These are phyloP conservation scores for Fistulifera solaris DNA, from an alignment of 108 stramenopile species.

Conservation along the genomic window DNA sequence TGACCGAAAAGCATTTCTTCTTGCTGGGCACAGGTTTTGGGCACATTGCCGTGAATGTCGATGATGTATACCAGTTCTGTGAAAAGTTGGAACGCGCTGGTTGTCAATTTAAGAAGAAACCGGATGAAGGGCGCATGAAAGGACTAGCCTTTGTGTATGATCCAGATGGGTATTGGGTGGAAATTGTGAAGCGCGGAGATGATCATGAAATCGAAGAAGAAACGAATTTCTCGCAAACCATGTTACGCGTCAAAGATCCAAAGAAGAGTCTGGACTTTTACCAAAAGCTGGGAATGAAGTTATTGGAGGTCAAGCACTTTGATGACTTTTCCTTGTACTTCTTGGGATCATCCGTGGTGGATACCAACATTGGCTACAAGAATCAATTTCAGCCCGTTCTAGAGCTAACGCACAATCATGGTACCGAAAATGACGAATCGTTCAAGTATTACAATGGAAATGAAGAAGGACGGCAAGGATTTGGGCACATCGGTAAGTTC, in stretches of 20 bases:
- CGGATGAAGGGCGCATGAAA: constrained; percentile 86
- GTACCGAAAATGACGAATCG: constrained; percentile 71
- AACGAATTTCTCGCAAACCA: constrained; percentile 89
- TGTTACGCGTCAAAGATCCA: constrained; percentile 95
- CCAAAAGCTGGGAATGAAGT: constrained; percentile 74
- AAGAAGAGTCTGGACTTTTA: constrained; percentile 81
- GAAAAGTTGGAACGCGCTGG: constrained; percentile 71
- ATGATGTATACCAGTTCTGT: constrained; percentile 82
- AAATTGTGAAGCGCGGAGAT: constrained; percentile 55
- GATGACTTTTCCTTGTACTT: constrained; percentile 92
- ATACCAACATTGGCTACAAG: constrained; percentile 24
- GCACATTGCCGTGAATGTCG: constrained; percentile 38
- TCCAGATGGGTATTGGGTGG: constrained; percentile 86
- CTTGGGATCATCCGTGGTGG: constrained; percentile 61
- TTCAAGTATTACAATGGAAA: constrained; percentile 91
- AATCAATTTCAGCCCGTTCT: constrained; percentile 63
- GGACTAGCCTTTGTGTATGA: constrained; percentile 90
- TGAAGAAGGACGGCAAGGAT: constrained; percentile 91
- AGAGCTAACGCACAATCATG: constrained; percentile 95
- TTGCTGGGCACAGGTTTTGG: constrained; percentile 21
- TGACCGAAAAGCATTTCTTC: neutral
- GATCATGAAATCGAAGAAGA: constrained; percentile 33
- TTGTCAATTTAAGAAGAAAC: constrained; percentile 90
- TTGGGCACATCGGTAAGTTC: constrained; percentile 77
- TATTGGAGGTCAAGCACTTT: constrained; percentile 73